Conservation (phyloP, 1,139 yeast species). For the Debaryomyces udenii region DNA sequence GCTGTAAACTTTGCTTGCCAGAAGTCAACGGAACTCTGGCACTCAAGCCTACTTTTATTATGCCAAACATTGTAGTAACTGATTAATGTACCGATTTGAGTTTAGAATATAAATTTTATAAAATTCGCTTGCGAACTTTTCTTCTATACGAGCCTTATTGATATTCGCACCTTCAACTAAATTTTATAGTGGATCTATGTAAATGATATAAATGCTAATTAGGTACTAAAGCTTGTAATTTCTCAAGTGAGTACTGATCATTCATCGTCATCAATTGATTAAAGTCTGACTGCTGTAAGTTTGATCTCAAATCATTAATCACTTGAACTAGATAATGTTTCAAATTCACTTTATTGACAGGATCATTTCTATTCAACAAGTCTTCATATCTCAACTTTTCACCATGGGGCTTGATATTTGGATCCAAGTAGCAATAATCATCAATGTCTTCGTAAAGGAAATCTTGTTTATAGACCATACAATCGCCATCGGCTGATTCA, state of each 20-base stretch:
- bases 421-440: constrained; percentile 50
- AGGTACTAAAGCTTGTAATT: constrained; percentile 20
- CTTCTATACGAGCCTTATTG: no score
- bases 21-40: not conserved
- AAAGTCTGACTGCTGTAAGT: constrained; percentile 28
- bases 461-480: constrained; percentile 63
- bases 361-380: constrained; percentile 52
- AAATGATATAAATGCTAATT: constrained; percentile 3
- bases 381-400: constrained; percentile 59
- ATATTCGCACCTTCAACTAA: not conserved
- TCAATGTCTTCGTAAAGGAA: constrained; percentile 56
- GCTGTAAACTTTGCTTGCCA: constrained; percentile 1
- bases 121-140: no score
- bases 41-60: constrained; percentile 1
- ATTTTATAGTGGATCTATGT: not conserved
- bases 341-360: constrained; percentile 59
- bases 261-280: constrained; percentile 27
- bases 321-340: constrained; percentile 25
- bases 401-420: constrained; percentile 53
- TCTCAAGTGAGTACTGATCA: constrained; percentile 41
- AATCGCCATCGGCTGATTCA: constrained; percentile 60
- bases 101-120: no score
- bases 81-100: not conserved
- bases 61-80: constrained; percentile 2
- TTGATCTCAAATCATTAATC: constrained; percentile 23